Base-by-base conservation (phyloP, 2,329 filamentous ascomycete genomes). In the Blumeria hordei region DNA sequence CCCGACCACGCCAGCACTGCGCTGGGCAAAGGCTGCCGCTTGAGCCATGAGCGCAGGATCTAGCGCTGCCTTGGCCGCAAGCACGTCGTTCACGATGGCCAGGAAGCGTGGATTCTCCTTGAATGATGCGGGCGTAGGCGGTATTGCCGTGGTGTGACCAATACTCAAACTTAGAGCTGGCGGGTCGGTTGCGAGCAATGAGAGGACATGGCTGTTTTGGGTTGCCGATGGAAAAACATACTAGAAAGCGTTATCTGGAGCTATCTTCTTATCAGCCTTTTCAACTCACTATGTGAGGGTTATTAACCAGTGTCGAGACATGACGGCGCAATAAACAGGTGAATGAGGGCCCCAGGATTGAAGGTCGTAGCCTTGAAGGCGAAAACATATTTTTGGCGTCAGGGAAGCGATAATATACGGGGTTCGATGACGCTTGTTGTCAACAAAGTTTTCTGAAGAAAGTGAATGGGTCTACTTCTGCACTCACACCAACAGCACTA, bases 41-140 rank as follows among this genome's bases (percentile, higher is more conserved):
- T 83, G 77, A 8, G 69, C 69, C 56, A 70, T 65, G 0, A 82
- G 68, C 35, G 69, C 68, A 4, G 75, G 73, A 56, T 83, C 80
- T n/a, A 72, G 59, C 47, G 72, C 68, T 3, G 77, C 78, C 58
- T 81, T 67, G 55, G 74, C 67, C 1, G 67, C 64, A 18, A 83
- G 69, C 0, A 81, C 76, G 14, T 75, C 68, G 61, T 78, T 71
- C 21, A 83, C 70, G 53, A 82, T 74, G 9, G 67, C 62, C n/a
- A 78, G 63, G 63, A 84, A 84, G 21, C 68, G 66, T 9, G 67
- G 71, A 63, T 83, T 84, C 62, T 76, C 73, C 21, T 65, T 68
- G 62, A 84, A 80, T 21, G 76, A 74, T 41, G 69, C 67, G 3
- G 80, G 77, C 0, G 76, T 80, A 0, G 79, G 79, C 1, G 78